Conservation (phyloP, 768 basidiomycete genomes). For the Suillus sp. region DNA sequence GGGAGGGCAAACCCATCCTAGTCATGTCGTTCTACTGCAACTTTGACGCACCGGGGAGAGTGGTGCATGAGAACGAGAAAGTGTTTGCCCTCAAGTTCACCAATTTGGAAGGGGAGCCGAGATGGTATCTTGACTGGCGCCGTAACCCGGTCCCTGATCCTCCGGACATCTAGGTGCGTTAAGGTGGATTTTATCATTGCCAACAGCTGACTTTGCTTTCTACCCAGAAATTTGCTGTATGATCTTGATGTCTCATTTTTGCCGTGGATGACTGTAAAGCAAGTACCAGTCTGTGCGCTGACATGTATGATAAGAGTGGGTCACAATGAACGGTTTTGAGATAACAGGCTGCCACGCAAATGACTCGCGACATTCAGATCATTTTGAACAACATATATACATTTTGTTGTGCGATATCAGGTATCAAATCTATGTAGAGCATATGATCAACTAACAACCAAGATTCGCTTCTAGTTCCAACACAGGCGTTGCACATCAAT, state of each 20-base stretch:
- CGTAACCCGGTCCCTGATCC: neutral
- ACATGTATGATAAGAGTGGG: neutral
- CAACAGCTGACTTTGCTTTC: neutral
- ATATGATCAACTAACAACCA: neutral
- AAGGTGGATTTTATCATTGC: neutral
- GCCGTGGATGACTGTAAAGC: neutral
- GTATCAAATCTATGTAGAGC: neutral
- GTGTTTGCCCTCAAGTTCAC: neutral
- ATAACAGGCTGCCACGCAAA: neutral
- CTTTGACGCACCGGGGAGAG: neutral
- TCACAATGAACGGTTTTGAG: neutral
- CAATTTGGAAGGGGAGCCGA: neutral
- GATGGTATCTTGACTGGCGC: conserved; percentile 4
- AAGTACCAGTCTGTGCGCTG: neutral
- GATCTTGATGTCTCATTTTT: neutral
- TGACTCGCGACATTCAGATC: neutral
- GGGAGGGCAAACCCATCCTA: neutral
- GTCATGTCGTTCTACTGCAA: conserved; percentile 8
- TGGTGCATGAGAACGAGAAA: neutral
- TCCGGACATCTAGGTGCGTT: neutral
- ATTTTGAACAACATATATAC: neutral
- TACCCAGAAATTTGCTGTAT: neutral
- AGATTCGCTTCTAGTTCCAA: neutral
- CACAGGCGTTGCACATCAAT: neutral
- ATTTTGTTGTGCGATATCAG: neutral